Evolutionary conservation across 352 stramenopile species (phyloP), one percentile per base, ranked within the genome.

Genomic region (Achlya hypogyna): DNA sequence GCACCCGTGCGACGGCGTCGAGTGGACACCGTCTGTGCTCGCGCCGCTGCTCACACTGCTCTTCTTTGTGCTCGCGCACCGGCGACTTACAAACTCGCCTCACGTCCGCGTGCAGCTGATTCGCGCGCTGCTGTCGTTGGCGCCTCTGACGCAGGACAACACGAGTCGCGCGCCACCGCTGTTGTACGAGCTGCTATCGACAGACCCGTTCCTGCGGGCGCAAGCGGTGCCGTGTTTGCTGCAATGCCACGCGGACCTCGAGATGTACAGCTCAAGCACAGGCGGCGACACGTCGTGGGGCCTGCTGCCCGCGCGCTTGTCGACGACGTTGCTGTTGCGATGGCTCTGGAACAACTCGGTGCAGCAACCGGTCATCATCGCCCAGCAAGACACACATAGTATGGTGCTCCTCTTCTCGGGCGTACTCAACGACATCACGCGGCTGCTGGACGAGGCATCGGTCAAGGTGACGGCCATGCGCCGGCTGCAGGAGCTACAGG

Each of bases 241-340:
- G 6, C 75, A 78, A 22, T 91, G 89, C 62, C 81, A 91, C 65
- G 72, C 75, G 18, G 79, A 91, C 43, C 85, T 91, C 79, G 83
- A 89, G 52, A 74, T 70, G 35, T 91, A 91, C 73, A 82, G 79
- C 43, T 77, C 67, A 12, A 78, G 74, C 51, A 88, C 74, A 28
- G 81, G 79, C 16, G 82, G 88, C 70, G 79, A 89, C 63, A 75
- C 86, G 65, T 54, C 88, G 8, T 91, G 82, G 82, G 79, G 82
- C 1, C 89, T 91, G 49, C 31, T 89, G 28, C 78, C 81, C 5
- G 88, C 82, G 12, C 74, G 82, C 23, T 49, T 87, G 12, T 84
- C 79, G 1, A 77, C 84, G 9, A 75, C 75, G 12, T 64, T 88
- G 54, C 27, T 91, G 51, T 59, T 91, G 40, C 81, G 82, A 0